Conservation (phyloP, 306 rosid genomes). For the Hylodesmum podocarpum region DNA sequence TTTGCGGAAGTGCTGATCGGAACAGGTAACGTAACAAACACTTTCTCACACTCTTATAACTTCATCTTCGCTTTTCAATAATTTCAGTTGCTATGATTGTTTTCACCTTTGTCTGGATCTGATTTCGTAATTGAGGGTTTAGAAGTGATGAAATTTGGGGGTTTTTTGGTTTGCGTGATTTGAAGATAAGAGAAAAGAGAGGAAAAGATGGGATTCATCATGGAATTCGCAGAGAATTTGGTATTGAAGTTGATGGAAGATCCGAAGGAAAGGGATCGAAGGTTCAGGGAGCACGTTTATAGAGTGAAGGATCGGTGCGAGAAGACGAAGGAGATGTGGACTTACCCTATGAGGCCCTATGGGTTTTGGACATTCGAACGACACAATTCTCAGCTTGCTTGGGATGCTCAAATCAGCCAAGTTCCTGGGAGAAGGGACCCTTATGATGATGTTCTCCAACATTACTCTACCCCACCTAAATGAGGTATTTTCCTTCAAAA, state of each 20-base stretch:
- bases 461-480: conserved; percentile 39
- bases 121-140: conserved; percentile 13
- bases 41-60: not conserved
- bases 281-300: conserved; percentile 70
- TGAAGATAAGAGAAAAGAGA: conserved; percentile 19
- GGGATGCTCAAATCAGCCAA: conserved; percentile 97
- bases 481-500: conserved; percentile 36
- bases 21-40: not conserved
- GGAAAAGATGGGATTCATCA: conserved; percentile 71
- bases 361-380: conserved; percentile 98
- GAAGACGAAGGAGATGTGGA: conserved; percentile 95
- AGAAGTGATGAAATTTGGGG: not conserved
- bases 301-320: conserved; percentile 45
- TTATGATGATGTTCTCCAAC: conserved; percentile 78
- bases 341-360: conserved; percentile 76
- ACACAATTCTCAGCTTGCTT: conserved; percentile 81
- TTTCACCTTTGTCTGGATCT: not conserved
- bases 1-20: not conserved
- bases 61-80: not conserved
- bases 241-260: conserved; percentile 84
- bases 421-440: conserved; percentile 86
- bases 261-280: conserved; percentile 88
- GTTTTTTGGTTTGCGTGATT: conserved; percentile 7
- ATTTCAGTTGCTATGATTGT: not conserved
- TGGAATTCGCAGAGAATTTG: conserved; percentile 94